Conservation (phyloP, 176 grass and related monocot species). For the Bromus sterilis region DNA sequence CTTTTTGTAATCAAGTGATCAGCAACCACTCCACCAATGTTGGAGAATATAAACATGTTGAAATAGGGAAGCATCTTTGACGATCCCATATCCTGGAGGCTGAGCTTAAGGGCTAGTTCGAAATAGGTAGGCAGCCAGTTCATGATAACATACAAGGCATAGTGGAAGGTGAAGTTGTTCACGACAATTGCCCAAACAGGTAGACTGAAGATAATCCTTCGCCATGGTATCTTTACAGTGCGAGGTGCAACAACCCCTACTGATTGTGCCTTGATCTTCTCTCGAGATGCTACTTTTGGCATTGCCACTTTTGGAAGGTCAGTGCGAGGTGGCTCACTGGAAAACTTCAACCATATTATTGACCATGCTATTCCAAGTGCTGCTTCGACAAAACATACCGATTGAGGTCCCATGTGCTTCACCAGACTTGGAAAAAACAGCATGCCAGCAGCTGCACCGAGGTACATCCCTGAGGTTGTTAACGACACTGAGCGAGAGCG, state of each 20-base stretch:
- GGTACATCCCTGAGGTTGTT: slow-evolving; percentile 6
- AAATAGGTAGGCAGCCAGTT: slow-evolving; percentile 4
- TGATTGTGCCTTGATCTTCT: background rate
- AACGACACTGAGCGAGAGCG: slow-evolving; percentile 5
- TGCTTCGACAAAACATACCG: background rate
- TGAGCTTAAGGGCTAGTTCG: background rate
- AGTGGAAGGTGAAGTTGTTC: slow-evolving; percentile 10
- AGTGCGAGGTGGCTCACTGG: background rate
- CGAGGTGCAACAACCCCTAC: slow-evolving; percentile 1
- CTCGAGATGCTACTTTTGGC: background rate
- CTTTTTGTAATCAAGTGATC: background rate
- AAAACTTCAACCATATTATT: background rate
- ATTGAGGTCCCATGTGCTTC: slow-evolving; percentile 2
- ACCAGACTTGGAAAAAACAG: background rate
- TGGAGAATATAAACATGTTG: slow-evolving; percentile 12
- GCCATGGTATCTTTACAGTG: background rate
- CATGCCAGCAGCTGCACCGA: background rate
- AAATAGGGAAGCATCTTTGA: slow-evolving; percentile 11
- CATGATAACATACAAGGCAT: slow-evolving; percentile 12
- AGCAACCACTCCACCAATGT: slow-evolving; percentile 7
- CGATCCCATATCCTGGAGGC: slow-evolving; percentile 3
- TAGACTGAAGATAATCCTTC: background rate
- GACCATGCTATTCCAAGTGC: slow-evolving; percentile 1
- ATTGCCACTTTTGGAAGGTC: background rate
- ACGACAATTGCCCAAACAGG: slow-evolving; percentile 4